Evolutionary conservation across 805 yeast species (phyloP), one percentile per base, ranked within the genome.

Genomic region (Barnettozyma wickerhamii): DNA sequence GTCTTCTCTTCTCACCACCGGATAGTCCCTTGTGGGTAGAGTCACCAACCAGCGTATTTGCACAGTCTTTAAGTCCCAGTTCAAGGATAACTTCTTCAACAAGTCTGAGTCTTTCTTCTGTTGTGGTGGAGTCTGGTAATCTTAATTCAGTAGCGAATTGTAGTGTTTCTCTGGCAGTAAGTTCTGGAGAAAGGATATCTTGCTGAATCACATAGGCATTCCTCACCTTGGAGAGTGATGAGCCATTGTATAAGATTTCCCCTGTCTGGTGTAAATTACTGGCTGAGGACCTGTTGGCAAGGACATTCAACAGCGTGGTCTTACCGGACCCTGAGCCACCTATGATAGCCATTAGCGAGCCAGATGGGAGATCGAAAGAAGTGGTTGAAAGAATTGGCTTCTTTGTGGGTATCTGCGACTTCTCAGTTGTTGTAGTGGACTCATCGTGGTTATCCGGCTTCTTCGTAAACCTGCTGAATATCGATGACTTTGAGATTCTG

Each of bases 291-390:
- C 84, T 60, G 32, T 75, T 71, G 0, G 88, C 83, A 24, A 83
- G 59, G 1, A 77, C 75, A 53, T 88, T 88, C 26, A 88, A 64
- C 34, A 87, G 56, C 0, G 95, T 85, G 0, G 95, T 88, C 54
- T 88, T 87, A 4, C 95, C 96, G 4, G 89, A 79, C 0, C 95
- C 95, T 0, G 91, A 82, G 0, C 95, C 95, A 6, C 96, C 96
- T 67, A 88, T 78, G 9, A 88, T 83, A 5, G 95, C 95, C 66
- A 86, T 72, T 31, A 88, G 56, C 3, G 82, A 69, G 12, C 86
- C 85, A n/a, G 72, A 55, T 0, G 79, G 77, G 7, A 85, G 66
- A 33, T 77, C 78, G 43, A 85, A 72, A 0, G 89, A 78, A 26
- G 84, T 70, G 56, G 37, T 19, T 19, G 45, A 40, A 13, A 55